Evolutionary conservation across 192 early-diverging fungal genomes (phyloP).

Genomic region (Mortierella antarctica): DNA sequence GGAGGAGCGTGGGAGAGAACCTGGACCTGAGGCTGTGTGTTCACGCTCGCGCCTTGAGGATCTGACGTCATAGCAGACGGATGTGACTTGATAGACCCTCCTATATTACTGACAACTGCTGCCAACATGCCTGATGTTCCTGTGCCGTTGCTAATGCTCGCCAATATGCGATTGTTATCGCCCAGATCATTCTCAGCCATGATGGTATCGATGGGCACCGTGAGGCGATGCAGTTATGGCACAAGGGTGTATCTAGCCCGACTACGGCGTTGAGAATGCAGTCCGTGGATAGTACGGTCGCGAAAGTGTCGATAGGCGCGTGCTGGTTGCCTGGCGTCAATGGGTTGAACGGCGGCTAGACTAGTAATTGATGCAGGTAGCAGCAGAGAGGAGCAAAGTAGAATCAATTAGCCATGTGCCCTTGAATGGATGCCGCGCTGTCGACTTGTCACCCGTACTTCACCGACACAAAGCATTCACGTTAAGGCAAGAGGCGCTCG

Average conservation of each 20-base stretch:
- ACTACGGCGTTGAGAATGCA: neutral
- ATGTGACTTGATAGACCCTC: slow-evolving; percentile 26
- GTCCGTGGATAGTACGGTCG: too few relatives aligned
- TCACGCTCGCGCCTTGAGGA: slow-evolving; percentile 13
- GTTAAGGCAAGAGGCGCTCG: too few relatives aligned
- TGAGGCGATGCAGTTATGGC: neutral
- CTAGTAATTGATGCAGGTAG: too few relatives aligned
- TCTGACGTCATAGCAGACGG: slow-evolving; percentile 38
- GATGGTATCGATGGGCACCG: neutral
- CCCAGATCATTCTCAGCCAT: slow-evolving; percentile 40
- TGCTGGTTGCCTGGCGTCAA: too few relatives aligned
- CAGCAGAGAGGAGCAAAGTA: too few relatives aligned
- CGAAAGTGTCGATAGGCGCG: too few relatives aligned
- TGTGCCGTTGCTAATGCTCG: slow-evolving; percentile 28
- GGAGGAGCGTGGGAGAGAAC: slow-evolving; percentile 5
- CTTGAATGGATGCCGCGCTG: too few relatives aligned
- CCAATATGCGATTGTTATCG: slow-evolving; percentile 38
- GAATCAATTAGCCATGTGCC: too few relatives aligned
- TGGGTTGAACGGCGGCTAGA: too few relatives aligned
- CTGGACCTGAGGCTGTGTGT: slow-evolving; percentile 21
- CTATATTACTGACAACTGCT: slow-evolving; percentile 14
- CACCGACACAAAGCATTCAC: too few relatives aligned
- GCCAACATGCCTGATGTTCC: slow-evolving; percentile 22
- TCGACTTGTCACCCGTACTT: too few relatives aligned
- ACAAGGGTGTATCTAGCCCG: neutral